Conservation (phyloP, 768 basidiomycete genomes). For the Tubosaeta sp. region DNA sequence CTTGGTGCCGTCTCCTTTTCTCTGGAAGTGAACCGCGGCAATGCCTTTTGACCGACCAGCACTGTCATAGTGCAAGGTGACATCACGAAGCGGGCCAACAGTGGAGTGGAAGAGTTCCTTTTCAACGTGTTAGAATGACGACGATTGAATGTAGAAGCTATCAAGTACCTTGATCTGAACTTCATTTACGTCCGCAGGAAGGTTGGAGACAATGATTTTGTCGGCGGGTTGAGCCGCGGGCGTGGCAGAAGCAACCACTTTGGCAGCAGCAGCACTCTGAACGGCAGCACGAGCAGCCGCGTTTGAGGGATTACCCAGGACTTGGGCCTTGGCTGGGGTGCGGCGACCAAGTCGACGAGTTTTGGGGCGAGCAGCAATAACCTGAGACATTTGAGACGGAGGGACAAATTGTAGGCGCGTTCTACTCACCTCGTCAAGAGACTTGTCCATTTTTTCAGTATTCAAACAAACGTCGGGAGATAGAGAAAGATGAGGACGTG, state of each 20-base stretch:
- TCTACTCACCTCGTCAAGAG: conserved; percentile 72
- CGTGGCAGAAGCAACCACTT: conserved; percentile 38
- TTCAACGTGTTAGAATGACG: conserved; percentile 4
- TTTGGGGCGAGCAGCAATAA: conserved; percentile 62
- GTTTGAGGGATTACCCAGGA: conserved; percentile 53
- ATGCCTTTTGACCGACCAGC: conserved; percentile 87
- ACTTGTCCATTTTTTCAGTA: conserved; percentile 62
- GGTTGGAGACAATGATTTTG: conserved; percentile 95
- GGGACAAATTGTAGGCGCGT: conserved; percentile 5
- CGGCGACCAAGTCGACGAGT: conserved; percentile 41
- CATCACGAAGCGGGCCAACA: conserved; percentile 80
- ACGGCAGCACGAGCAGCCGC: conserved; percentile 52
- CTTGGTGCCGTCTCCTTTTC: conserved; percentile 85
- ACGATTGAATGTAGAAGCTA: neutral
- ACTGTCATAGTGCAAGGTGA: conserved; percentile 81
- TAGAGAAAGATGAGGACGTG: neutral
- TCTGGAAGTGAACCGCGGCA: conserved; percentile 81
- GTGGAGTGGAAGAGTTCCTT: conserved; percentile 93
- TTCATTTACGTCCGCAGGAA: conserved; percentile 92
- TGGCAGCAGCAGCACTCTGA: conserved; percentile 38
- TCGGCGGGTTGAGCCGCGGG: conserved; percentile 47
- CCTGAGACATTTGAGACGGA: conserved; percentile 37
- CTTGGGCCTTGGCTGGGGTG: conserved; percentile 47
- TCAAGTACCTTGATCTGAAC: conserved; percentile 80
- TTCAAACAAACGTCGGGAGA: neutral